A percentile compares a stretch with the other conserved stretches of the same genome.
Conservation (phyloP, 768 basidiomycete species). For the Grammothele lineata region DNA sequence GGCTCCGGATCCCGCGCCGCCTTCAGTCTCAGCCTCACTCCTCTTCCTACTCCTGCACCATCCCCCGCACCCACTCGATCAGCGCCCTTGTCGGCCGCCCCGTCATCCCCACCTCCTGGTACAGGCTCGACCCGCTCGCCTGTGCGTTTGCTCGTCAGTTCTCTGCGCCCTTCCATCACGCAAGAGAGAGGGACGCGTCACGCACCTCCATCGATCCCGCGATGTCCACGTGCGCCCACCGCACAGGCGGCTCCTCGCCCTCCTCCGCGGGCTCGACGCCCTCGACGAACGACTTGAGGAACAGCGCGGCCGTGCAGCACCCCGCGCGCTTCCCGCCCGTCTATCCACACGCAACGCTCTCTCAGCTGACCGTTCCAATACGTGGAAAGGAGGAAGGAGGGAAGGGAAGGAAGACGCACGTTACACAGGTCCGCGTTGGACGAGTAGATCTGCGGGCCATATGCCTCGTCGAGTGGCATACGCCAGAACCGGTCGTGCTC, state of each 20-base stretch:
- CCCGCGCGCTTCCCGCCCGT: slow-evolving; percentile 72
- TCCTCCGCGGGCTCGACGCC: slow-evolving; percentile 65
- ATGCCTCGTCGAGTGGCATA: slow-evolving; percentile 84
- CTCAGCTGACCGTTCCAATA: no score
- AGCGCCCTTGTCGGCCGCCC: slow-evolving; percentile 78
- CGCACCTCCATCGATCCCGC: slow-evolving; percentile 70
- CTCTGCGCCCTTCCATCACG: no score
- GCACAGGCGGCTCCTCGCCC: slow-evolving; percentile 43
- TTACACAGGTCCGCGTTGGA: slow-evolving; percentile 84
- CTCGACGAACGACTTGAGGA: slow-evolving; percentile 79
- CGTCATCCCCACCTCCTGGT: slow-evolving; percentile 74
- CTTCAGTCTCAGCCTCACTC: no score
- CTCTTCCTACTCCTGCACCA: no score
- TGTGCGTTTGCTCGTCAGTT: no score
- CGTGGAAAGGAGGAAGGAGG: not conserved
- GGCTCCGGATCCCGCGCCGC: no score
- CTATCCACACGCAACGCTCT: no score
- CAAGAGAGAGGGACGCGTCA: no score
- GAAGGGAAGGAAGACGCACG: slow-evolving; percentile 28
- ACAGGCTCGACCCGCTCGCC: slow-evolving; percentile 51
- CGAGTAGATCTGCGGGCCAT: slow-evolving; percentile 66
- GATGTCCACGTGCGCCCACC: slow-evolving; percentile 89
- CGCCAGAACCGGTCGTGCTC: slow-evolving; percentile 89
- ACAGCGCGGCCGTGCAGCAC: slow-evolving; percentile 77
- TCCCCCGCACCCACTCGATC: no score